A percentile compares a stretch with the other conserved stretches of the same genome.
phyloP scores from a whole-genome alignment of 345 rosid species.

The Populus alba region DNA sequence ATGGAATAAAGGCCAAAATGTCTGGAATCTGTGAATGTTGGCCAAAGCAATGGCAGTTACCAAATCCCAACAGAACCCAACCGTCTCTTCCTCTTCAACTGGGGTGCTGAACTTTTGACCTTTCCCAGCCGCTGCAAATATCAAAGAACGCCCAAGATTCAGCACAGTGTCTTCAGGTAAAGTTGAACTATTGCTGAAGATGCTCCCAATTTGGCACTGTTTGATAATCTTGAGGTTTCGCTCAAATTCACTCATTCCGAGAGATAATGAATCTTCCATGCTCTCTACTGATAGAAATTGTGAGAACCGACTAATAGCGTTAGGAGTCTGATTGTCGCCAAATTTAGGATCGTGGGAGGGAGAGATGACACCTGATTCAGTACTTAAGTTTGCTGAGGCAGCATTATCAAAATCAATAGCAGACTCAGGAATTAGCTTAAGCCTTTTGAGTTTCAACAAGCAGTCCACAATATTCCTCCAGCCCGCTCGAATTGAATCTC shows the following conservation, averaged over 20 bases:
- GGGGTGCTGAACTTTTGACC: constrained; percentile 94
- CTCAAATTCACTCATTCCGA: constrained; percentile 85
- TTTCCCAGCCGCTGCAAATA: constrained; percentile 88
- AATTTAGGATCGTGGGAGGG: constrained; percentile 43
- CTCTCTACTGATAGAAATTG: constrained; percentile 73
- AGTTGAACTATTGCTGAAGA: constrained; percentile 57
- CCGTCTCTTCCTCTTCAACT: constrained; percentile 84
- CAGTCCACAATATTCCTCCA: constrained; percentile 93
- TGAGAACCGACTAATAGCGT: constrained; percentile 57
- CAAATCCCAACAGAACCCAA: constrained; percentile 81
- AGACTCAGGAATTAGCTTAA: constrained; percentile 81
- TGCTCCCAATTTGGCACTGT: constrained; percentile 72
- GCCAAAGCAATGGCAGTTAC: constrained; percentile 44
- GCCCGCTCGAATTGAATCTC: constrained; percentile 72
- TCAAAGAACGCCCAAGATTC: constrained; percentile 70
- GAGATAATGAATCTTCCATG: constrained; percentile 66
- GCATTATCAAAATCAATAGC: constrained; percentile 52
- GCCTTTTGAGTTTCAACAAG: constrained; percentile 76
- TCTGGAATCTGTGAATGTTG: constrained; percentile 54
- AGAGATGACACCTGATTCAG: constrained; percentile 38
- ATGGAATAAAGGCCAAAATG: constrained; percentile 69
- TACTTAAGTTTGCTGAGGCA: constrained; percentile 23
- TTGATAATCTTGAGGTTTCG: constrained; percentile 79
- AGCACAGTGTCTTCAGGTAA: constrained; percentile 55
- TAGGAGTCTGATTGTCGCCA: constrained; percentile 33